Evolutionary conservation across 768 basidiomycete genomes (phyloP).

Genomic region (Mycena capillaripes): DNA sequence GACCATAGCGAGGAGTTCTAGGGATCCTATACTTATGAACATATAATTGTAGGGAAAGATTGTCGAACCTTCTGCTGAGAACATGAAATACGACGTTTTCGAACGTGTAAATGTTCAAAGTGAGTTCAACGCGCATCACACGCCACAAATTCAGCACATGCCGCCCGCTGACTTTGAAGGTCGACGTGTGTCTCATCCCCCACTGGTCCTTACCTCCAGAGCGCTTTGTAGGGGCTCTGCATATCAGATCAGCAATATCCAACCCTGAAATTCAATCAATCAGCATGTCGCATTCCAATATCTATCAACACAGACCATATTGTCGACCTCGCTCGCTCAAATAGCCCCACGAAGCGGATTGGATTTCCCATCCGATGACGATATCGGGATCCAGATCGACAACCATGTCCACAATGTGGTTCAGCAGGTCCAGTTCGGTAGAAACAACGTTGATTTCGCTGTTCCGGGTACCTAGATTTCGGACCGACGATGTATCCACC

Average conservation of each 20-base stretch:
- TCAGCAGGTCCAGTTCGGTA: constrained; percentile 86
- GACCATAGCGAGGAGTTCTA: constrained; percentile 85
- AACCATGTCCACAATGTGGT: constrained; percentile 80
- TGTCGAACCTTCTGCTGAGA: constrained; percentile 75
- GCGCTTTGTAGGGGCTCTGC: constrained; percentile 73
- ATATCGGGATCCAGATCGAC: constrained; percentile 91
- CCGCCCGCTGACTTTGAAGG: constrained; percentile 87
- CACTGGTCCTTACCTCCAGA: constrained; percentile 70
- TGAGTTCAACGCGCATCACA: constrained; percentile 89
- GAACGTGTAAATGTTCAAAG: constrained; percentile 84
- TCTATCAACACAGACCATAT: constrained; percentile 61
- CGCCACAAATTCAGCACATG: constrained; percentile 96
- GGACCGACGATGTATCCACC: constrained; percentile 57
- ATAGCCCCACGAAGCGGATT: constrained; percentile 92
- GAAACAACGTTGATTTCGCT: constrained; percentile 66
- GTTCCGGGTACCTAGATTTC: constrained; percentile 53
- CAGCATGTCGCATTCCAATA: not conserved
- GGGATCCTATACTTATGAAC: constrained; percentile 10
- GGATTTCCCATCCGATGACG: constrained; percentile 93
- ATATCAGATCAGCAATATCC: constrained; percentile 79
- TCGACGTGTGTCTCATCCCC: constrained; percentile 81
- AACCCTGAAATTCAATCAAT: constrained; percentile 63
- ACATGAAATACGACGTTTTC: constrained; percentile 92
- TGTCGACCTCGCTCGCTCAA: constrained; percentile 73
- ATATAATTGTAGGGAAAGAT: not conserved